Evolutionary conservation across 352 stramenopile species (phyloP).

Genomic region (Phytophthora syringae): DNA sequence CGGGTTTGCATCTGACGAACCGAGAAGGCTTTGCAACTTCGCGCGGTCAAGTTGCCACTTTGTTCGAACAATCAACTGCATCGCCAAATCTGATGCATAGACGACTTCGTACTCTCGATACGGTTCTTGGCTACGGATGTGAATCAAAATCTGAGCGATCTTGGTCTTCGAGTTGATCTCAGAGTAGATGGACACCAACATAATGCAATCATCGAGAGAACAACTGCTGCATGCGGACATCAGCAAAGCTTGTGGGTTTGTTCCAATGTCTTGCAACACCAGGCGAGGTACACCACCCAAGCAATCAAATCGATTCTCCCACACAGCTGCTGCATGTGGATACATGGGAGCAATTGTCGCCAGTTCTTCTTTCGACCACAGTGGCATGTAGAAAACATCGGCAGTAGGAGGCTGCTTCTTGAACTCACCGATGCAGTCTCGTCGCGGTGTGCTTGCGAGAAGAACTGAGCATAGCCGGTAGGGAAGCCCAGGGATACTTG

Average conservation of each 20-base stretch:
- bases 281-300: no score
- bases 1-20: conserved; percentile 33
- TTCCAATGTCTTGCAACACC: no score
- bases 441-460: conserved; percentile 35
- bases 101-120: conserved; percentile 31
- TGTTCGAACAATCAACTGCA: conserved; percentile 46
- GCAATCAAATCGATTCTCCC: no score
- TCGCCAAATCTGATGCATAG: conserved; percentile 41
- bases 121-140: conserved; percentile 40
- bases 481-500: not conserved
- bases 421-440: conserved; percentile 42
- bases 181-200: no score
- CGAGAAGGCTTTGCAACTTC: conserved; percentile 40
- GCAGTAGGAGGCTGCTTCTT: conserved; percentile 38
- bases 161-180: no score
- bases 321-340: no score
- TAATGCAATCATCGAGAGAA: no score
- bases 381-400: conserved; percentile 41
- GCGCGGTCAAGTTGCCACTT: conserved; percentile 32
- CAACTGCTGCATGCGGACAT: no score
- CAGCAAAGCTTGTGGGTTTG: no score
- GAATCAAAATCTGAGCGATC: no score
- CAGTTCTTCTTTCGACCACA: conserved; percentile 41
- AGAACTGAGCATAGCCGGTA: conserved; percentile 5
- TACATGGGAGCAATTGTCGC: no score